Conservation (phyloP, 1,284 basidiomycete genomes). For the Papiliotrema fonsecae region DNA sequence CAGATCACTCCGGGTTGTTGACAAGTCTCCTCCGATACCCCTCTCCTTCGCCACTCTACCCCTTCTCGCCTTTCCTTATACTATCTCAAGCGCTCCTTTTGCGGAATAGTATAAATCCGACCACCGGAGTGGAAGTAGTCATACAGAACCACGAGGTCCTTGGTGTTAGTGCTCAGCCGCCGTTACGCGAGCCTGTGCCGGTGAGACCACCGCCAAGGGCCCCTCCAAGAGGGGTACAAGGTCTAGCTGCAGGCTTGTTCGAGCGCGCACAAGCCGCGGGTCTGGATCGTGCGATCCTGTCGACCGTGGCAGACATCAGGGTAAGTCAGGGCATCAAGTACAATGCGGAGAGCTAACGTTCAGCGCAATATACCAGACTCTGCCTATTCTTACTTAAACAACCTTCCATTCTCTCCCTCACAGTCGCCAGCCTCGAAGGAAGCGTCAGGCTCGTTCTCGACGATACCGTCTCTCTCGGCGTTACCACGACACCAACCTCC, state of each 20-base stretch:
- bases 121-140: constrained; percentile 67
- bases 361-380: constrained; percentile 76
- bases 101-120: constrained; percentile 64
- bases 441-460: constrained; percentile 21
- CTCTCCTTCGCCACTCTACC: constrained; percentile 41
- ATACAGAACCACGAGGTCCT: constrained; percentile 75
- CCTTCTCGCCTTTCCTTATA: constrained; percentile 57
- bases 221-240: constrained; percentile 24
- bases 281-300: constrained; percentile 45
- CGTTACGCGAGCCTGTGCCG: constrained; percentile 5
- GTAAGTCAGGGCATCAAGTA: constrained; percentile 18
- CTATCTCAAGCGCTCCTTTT: constrained; percentile 75
- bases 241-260: constrained; percentile 43
- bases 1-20: constrained; percentile 78
- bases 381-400: constrained; percentile 41
- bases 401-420: constrained; percentile 34
- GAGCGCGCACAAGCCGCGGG: constrained; percentile 48
- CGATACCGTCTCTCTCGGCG: constrained; percentile 25
- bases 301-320: constrained; percentile 42
- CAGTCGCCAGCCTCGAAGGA: constrained; percentile 15
- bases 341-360: background rate
- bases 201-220: background rate
- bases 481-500: constrained; percentile 20
- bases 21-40: constrained; percentile 81
- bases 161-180: constrained; percentile 54